Evolutionary conservation across 2,329 filamentous ascomycete species (phyloP).

Genomic region (Curvularia verruculosa): DNA sequence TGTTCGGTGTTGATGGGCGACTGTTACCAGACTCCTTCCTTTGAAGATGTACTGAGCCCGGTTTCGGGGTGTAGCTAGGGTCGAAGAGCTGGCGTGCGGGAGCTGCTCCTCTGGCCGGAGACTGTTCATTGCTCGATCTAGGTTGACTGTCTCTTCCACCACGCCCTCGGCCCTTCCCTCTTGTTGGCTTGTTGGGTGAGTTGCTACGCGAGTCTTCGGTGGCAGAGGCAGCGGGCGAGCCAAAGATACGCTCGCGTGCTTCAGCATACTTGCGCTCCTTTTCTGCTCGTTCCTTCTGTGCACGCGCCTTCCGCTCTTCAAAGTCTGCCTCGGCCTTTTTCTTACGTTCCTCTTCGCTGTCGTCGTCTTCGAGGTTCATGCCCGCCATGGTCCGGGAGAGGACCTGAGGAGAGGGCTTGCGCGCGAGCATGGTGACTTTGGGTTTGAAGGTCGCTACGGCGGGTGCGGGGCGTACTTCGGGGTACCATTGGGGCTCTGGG

Average conservation of each 20-base stretch:
- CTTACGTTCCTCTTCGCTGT: conserved; percentile 67
- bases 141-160: conserved; percentile 48
- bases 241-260: conserved; percentile 85
- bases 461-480: conserved; percentile 70
- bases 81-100: conserved; percentile 73
- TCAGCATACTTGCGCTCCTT: conserved; percentile 92
- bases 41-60: conserved; percentile 59
- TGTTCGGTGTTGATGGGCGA: conserved; percentile 60
- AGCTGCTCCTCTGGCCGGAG: conserved; percentile 38
- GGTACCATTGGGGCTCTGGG: conserved; percentile 74
- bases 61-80: conserved; percentile 71
- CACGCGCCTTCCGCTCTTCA: conserved; percentile 78
- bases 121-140: conserved; percentile 47
- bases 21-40: conserved; percentile 54
- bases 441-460: conserved; percentile 77
- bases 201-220: conserved; percentile 46
- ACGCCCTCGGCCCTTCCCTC: conserved; percentile 48
- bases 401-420: conserved; percentile 72
- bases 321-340: conserved; percentile 69
- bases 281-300: conserved; percentile 81
- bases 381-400: conserved; percentile 63
- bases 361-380: conserved; percentile 58
- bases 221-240: conserved; percentile 56
- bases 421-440: conserved; percentile 81
- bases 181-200: conserved; percentile 39